Evolutionary conservation across 2,329 filamentous ascomycete species (phyloP), one percentile per base, ranked within the genome.

Genomic region (Alternaria tenuissima): DNA sequence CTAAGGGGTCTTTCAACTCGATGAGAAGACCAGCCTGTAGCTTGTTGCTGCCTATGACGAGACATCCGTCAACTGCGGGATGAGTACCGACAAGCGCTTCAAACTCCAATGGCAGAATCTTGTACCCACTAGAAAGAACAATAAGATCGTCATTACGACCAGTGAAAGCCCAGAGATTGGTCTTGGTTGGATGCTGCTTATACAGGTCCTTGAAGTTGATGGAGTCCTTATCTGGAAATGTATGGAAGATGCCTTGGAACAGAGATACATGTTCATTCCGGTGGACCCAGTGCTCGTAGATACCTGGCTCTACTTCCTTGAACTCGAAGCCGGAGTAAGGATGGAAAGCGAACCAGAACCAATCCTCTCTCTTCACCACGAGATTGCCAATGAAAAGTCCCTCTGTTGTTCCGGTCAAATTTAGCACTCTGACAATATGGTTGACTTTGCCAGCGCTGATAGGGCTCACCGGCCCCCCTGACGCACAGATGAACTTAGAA

Each of bases 281-380:
- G 55, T 73, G 63, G 14, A 81, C 67, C 57, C 75, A 76, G 41
- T 78, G 72, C 60, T 81, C 79, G 48, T 75, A 77, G 1, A 75
- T 62, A 3, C 59, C 70, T 4, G 65, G 66, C 36, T 70, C 69
- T 0, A 66, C 55, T 43, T 70, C 64, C 20, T 67, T 68, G 52
- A 72, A 70, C 41, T 68, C 69, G 26, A 68, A 67, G 3, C 68
- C 68, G 4, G 67, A 62, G 51, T 59, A 61, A 3, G 69, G 59
- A 18, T 68, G 65, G 47, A 69, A 72, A 7, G 68, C 63, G 34
- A 72, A 72, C 64, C 68, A 72, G 30, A 57, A 56, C 70, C 70
- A 72, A 14, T 72, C 67, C 24, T 65, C 57, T 28, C 57, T 55
- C 8, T 56, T 22, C 16, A 57, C 54, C 2, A 64, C 28, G 9